Evolutionary conservation across 2,329 filamentous ascomycete species (phyloP).

Genomic region (Akanthomyces lecanii): DNA sequence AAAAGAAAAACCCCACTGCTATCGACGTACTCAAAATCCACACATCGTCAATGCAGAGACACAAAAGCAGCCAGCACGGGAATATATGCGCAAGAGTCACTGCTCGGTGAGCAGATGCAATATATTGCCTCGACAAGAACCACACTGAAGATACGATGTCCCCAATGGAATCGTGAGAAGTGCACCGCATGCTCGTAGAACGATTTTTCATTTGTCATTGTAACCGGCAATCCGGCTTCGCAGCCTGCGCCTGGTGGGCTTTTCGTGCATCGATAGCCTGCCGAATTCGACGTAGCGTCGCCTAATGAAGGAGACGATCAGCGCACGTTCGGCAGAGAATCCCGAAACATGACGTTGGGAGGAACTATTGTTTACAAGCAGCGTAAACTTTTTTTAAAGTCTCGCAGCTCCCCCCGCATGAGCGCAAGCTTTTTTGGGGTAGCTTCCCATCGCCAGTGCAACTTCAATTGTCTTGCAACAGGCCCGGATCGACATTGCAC

Average conservation of each 20-base stretch:
- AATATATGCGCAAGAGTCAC: background rate
- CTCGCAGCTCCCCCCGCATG: background rate
- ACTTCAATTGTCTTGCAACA: background rate
- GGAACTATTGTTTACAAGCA: background rate
- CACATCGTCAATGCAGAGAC: too few species aligned
- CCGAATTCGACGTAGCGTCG: slow-evolving; percentile 4
- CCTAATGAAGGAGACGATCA: slow-evolving; percentile 3
- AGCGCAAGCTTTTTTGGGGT: background rate
- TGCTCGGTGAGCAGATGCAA: background rate
- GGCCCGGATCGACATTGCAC: background rate
- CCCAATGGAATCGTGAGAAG: background rate
- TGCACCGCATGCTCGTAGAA: background rate
- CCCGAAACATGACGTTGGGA: slow-evolving; percentile 3
- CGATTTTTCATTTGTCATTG: slow-evolving; percentile 8
- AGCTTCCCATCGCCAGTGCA: background rate
- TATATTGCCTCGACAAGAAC: background rate
- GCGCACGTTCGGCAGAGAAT: background rate
- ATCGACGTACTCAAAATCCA: too few species aligned
- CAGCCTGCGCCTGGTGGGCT: background rate
- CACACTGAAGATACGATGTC: background rate
- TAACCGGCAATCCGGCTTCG: background rate
- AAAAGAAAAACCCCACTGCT: too few species aligned
- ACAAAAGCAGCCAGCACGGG: too few species aligned
- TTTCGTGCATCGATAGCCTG: background rate
- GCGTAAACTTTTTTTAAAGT: background rate